Conservation (phyloP, 495 filamentous ascomycete genomes). For the Neohortaea acidophila region DNA sequence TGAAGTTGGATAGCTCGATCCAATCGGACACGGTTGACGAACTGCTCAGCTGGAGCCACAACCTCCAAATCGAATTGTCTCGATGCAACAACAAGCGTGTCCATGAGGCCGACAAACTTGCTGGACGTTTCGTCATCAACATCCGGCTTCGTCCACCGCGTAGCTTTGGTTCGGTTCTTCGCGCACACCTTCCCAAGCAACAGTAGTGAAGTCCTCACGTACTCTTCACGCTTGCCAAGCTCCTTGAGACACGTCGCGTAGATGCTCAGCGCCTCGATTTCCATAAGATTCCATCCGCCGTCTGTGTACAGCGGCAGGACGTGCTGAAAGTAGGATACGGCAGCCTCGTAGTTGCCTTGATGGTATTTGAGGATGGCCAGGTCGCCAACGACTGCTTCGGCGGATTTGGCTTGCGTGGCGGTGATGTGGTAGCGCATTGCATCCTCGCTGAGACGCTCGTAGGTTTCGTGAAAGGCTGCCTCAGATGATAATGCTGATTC, state of each 20-base stretch:
- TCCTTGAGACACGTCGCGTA: slow-evolving; percentile 72
- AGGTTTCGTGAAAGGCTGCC: slow-evolving; percentile 11
- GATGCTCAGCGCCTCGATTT: slow-evolving; percentile 70
- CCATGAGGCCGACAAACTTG: too few relatives aligned
- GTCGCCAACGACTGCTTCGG: slow-evolving; percentile 65
- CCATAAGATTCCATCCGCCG: slow-evolving; percentile 62
- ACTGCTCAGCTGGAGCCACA: slow-evolving; percentile 49
- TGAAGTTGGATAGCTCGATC: slow-evolving; percentile 56
- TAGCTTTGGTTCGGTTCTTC: slow-evolving; percentile 28
- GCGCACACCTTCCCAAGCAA: slow-evolving; percentile 49
- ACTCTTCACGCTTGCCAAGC: slow-evolving; percentile 62
- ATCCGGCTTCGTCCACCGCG: slow-evolving; percentile 8
- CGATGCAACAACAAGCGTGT: too few relatives aligned
- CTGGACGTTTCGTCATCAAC: too few relatives aligned
- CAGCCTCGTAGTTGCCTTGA: slow-evolving; percentile 53
- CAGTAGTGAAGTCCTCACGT: slow-evolving; percentile 56
- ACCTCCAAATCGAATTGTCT: slow-evolving; percentile 47
- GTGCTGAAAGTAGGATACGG: slow-evolving; percentile 66
- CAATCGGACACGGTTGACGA: slow-evolving; percentile 56
- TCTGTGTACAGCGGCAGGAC: slow-evolving; percentile 70
- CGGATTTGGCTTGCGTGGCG: slow-evolving; percentile 59
- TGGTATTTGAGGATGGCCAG: slow-evolving; percentile 69
- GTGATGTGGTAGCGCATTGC: slow-evolving; percentile 46
- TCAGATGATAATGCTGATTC: slow-evolving; percentile 5
- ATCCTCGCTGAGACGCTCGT: slow-evolving; percentile 28